phyloP scores from a whole-genome alignment of 1,284 basidiomycete species.

The Coniferiporia sulphurascens region DNA sequence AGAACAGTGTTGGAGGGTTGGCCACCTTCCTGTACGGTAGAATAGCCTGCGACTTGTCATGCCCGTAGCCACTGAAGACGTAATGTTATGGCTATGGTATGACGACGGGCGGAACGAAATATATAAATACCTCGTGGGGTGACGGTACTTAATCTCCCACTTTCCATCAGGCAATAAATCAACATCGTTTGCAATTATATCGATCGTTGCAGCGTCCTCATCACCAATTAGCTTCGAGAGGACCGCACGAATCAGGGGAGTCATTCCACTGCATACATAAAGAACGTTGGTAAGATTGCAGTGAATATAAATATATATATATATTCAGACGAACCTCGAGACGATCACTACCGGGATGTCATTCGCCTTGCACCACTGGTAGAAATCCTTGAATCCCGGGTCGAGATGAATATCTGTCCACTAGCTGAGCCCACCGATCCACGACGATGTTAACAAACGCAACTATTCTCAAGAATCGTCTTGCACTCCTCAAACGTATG shows the following conservation, averaged over 20 bases:
- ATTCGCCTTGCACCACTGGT: constrained; percentile 70
- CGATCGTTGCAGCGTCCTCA: constrained; percentile 69
- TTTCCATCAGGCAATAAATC: constrained; percentile 57
- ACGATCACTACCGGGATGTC: constrained; percentile 89
- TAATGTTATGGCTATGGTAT: no score
- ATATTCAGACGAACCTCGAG: constrained; percentile 56
- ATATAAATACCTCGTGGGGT: constrained; percentile 65
- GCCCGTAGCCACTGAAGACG: constrained; percentile 67
- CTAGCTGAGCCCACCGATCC: constrained; percentile 21
- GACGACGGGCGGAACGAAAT: constrained; percentile 11
- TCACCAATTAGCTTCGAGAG: constrained; percentile 74
- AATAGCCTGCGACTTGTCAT: constrained; percentile 92
- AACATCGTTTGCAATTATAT: constrained; percentile 89
- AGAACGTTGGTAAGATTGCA: background rate
- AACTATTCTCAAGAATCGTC: constrained; percentile 56
- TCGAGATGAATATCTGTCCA: constrained; percentile 77
- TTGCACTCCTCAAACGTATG: constrained; percentile 80
- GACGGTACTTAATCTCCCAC: constrained; percentile 86
- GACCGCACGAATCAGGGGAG: constrained; percentile 84
- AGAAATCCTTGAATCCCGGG: constrained; percentile 83
- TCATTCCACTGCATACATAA: constrained; percentile 68
- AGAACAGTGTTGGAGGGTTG: constrained; percentile 79
- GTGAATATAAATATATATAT: background rate
- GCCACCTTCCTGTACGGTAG: constrained; percentile 74
- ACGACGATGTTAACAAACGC: constrained; percentile 24